A percentile compares a stretch with the other conserved stretches of the same genome.
Conservation (phyloP, 352 stramenopile species). For the Globisporangium heterothallicum region DNA sequence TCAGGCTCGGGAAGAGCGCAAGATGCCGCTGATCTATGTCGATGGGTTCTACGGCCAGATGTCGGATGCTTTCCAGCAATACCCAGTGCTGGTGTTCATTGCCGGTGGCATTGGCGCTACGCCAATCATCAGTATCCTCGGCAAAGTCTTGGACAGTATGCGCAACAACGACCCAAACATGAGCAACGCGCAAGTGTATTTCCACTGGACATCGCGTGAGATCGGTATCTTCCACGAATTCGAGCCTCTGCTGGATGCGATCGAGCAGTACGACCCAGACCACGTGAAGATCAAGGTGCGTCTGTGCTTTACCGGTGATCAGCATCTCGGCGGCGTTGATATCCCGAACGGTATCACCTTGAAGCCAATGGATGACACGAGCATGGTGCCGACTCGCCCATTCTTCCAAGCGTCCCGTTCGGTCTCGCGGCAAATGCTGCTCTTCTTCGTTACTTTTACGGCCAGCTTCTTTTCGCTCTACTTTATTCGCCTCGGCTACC, state of each 20-base stretch:
- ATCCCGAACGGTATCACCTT: slow-evolving; percentile 70
- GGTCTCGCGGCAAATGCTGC: slow-evolving; percentile 55
- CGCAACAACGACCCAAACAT: slow-evolving; percentile 72
- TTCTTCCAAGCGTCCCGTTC: slow-evolving; percentile 74
- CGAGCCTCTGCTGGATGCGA: slow-evolving; percentile 70
- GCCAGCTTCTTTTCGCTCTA: slow-evolving; percentile 65
- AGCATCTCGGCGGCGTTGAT: slow-evolving; percentile 66
- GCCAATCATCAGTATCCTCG: slow-evolving; percentile 84
- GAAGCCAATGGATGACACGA: slow-evolving; percentile 80
- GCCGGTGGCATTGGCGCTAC: slow-evolving; percentile 86
- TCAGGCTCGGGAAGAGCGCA: slow-evolving; percentile 68
- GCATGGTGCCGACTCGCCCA: slow-evolving; percentile 67
- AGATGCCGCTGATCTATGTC: slow-evolving; percentile 79
- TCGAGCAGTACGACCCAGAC: slow-evolving; percentile 69
- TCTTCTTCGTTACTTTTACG: slow-evolving; percentile 82
- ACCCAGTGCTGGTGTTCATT: slow-evolving; percentile 72
- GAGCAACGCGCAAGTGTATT: slow-evolving; percentile 70
- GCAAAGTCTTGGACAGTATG: slow-evolving; percentile 80
- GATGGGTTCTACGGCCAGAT: slow-evolving; percentile 83
- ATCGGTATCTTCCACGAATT: slow-evolving; percentile 85
- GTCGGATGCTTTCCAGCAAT: slow-evolving; percentile 80
- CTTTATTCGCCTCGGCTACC: slow-evolving; percentile 69
- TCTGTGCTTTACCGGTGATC: slow-evolving; percentile 76
- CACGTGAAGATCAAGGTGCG: slow-evolving; percentile 62
- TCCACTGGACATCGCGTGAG: slow-evolving; percentile 80